Conservation (phyloP, 176 grass and related monocot species). For the Oryza glumipatula region DNA sequence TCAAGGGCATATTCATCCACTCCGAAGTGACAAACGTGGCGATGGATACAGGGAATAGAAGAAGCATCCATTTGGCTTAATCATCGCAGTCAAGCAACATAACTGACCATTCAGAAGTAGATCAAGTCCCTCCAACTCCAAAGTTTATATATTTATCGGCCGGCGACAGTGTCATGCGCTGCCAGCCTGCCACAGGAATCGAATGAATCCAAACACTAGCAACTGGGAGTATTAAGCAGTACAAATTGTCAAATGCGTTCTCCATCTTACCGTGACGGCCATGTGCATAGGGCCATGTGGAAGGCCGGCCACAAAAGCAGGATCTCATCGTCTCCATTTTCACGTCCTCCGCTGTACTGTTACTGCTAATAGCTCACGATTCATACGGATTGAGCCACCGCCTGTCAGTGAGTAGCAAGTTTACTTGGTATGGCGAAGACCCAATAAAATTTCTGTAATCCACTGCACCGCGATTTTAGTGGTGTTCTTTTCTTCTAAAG, state of each 20-base stretch:
- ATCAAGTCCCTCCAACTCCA: background rate
- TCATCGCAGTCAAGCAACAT: slow-evolving; percentile 22
- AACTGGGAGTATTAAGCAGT: background rate
- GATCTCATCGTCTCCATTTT: background rate
- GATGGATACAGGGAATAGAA: slow-evolving; percentile 36
- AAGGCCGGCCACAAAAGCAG: background rate
- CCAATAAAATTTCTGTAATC: too few relatives aligned
- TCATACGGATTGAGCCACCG: too few relatives aligned
- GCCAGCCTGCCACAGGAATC: background rate
- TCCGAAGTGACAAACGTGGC: background rate
- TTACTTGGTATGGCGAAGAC: too few relatives aligned
- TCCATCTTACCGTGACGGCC: background rate
- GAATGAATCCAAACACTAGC: background rate
- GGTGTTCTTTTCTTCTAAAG: too few relatives aligned
- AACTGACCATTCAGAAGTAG: slow-evolving; percentile 29
- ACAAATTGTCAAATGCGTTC: background rate
- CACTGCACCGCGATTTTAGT: too few relatives aligned
- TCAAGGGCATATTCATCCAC: background rate
- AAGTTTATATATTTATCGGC: background rate
- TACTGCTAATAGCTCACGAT: background rate
- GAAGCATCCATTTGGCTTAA: slow-evolving; percentile 45
- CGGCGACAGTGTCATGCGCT: slow-evolving; percentile 16
- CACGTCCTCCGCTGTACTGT: background rate
- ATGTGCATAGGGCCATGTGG: background rate
- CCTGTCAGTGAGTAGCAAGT: too few relatives aligned